Evolutionary conservation across 257 asterid species (phyloP).

Genomic region (Solanum raphanifolium): DNA sequence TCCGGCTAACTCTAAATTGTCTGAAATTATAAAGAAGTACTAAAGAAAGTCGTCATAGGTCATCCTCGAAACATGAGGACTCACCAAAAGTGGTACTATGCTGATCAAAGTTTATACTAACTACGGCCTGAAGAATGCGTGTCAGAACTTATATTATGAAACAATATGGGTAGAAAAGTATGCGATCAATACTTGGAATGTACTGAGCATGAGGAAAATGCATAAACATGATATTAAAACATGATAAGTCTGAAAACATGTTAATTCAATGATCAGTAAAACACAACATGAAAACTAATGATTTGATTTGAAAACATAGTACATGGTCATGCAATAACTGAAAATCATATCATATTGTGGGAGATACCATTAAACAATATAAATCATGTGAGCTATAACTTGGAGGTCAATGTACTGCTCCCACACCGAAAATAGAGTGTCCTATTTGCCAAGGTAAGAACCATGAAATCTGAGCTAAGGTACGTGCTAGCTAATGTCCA

Average conservation of each 20-base stretch:
- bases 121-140: background rate
- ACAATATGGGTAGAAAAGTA: background rate
- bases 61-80: background rate
- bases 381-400: background rate
- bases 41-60: background rate
- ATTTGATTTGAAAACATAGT: background rate
- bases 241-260: background rate
- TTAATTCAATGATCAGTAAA: background rate
- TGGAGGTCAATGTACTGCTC: background rate
- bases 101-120: background rate
- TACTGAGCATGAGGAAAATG: background rate
- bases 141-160: no score
- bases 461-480: background rate
- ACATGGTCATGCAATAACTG: background rate
- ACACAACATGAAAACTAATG: background rate
- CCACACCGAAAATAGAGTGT: background rate
- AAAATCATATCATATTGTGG: background rate
- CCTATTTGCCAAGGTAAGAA: background rate
- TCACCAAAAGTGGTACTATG: background rate
- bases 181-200: background rate
- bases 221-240: background rate
- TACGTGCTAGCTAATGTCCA: background rate
- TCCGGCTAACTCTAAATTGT: background rate
- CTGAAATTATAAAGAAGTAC: no score
- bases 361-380: background rate